Base-by-base conservation (phyloP, 768 basidiomycete genomes). In the Tulasnella sp. region DNA sequence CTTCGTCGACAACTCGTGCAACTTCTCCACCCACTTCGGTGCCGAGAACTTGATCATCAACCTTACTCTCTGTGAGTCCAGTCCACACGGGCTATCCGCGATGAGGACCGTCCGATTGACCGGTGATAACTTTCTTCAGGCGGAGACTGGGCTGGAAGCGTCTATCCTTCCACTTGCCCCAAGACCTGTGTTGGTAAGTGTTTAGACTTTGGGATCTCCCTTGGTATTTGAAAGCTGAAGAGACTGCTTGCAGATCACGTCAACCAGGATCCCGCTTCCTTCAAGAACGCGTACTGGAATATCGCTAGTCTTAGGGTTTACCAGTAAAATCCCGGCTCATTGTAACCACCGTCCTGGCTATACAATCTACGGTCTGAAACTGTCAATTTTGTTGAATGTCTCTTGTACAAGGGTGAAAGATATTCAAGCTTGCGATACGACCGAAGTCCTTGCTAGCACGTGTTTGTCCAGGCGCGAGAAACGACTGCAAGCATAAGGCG, bases 81-180 rank as follows among this genome's bases (percentile, higher is more conserved):
- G 12, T 32, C 29, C 16, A 11, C 12, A 14, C 19, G 11, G 32
- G 67, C 11, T 9, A 74, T 80, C 36, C 77, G 77, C 32, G 77
- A 79, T 67, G 79, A 79, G 62, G 78, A 78, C 52, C 77, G 77
- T 77, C 77, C 79, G 69, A 71, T 79, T 75, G 26, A 5, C 29
- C 42, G 22, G 6, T 17, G 26, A n/a, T n/a, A n/a, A 29, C 3
- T 26, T 52, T 1, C 36, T 72, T 9, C 39, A 72, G 69, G 68
- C 62, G 75, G 75, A 47, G 74, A 72, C 34, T 75, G 75, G 74
- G 75, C 75, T 64, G 75, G 75, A n/a, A 40, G 52, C 32, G 62
- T 73, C 35, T 75, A 75, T 65, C 42, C 63, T 22, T 72, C 74
- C 5, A 62, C 75, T 22, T 75, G 75, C 68, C 73, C 73, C 0